Conservation (phyloP, 1,139 yeast species). For the Kodamaea plutei region DNA sequence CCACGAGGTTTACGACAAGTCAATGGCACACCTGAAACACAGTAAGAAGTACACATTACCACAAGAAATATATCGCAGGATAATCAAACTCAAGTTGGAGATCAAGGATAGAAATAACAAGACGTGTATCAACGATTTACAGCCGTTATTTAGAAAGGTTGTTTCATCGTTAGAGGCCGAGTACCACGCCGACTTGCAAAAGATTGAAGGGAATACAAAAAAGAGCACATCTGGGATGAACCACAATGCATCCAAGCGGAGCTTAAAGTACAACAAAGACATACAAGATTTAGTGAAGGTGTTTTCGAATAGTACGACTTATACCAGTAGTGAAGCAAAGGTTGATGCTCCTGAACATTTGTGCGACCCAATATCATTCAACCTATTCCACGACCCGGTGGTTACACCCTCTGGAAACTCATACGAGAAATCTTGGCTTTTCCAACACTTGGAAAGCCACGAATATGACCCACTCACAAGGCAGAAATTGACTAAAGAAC, state of each 20-base stretch:
- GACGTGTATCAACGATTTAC: conserved; percentile 16
- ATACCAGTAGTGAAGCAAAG: conserved; percentile 6
- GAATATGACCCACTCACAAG: conserved; percentile 36
- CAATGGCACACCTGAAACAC: conserved; percentile 20
- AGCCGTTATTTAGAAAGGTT: conserved; percentile 23
- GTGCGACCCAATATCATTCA: conserved; percentile 46
- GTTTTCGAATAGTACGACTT: conserved; percentile 21
- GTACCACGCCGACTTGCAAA: conserved; percentile 10
- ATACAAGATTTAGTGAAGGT: conserved; percentile 19
- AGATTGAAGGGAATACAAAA: background rate
- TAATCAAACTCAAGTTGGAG: conserved; percentile 16
- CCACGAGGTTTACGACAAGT: conserved; percentile 27
- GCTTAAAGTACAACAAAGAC: conserved; percentile 19
- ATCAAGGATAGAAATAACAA: conserved; percentile 17
- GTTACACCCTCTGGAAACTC: conserved; percentile 47
- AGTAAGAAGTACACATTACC: conserved; percentile 17
- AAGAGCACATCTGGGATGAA: background rate
- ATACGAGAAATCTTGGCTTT: conserved; percentile 39
- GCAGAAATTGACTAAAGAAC: conserved; percentile 15
- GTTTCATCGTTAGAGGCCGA: conserved; percentile 18
- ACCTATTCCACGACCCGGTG: conserved; percentile 43
- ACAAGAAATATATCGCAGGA: conserved; percentile 16
- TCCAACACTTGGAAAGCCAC: conserved; percentile 31
- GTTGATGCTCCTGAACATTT: conserved; percentile 39
- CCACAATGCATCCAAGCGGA: conserved; percentile 18